Percentiles rank a stretch among this genome's conserved stretches.
These are phyloP conservation scores for Tolypocladium ovalisporum DNA, from an alignment of 2,329 filamentous ascomycete genomes.

Conservation along the genomic window DNA sequence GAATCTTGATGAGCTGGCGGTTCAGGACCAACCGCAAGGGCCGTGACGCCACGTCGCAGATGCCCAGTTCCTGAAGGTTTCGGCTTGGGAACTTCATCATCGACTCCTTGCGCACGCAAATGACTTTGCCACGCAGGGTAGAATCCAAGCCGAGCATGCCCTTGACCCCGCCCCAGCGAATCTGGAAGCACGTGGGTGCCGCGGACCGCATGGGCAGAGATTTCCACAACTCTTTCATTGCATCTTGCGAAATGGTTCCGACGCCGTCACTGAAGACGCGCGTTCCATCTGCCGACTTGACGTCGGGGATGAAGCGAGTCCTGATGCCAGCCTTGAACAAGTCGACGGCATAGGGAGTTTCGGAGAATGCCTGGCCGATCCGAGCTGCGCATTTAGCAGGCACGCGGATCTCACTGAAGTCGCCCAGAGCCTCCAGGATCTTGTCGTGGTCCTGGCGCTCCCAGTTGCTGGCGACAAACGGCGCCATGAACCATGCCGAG, in stretches of 20 bases:
- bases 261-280: slow-evolving; percentile 71
- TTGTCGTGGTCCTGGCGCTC: slow-evolving; percentile 22
- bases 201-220: slow-evolving; percentile 34
- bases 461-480: slow-evolving; percentile 27
- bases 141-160: slow-evolving; percentile 67
- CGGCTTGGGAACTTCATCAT: slow-evolving; percentile 69
- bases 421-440: slow-evolving; percentile 38
- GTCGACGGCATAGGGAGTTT: slow-evolving; percentile 55
- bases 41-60: slow-evolving; percentile 58
- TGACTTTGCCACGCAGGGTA: slow-evolving; percentile 40
- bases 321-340: slow-evolving; percentile 27
- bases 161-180: slow-evolving; percentile 64
- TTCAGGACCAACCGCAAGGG: slow-evolving; percentile 65
- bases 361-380: slow-evolving; percentile 61
- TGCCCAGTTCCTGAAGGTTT: slow-evolving; percentile 48
- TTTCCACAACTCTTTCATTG: slow-evolving; percentile 50
- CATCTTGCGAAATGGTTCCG: slow-evolving; percentile 55
- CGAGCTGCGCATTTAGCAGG: slow-evolving; percentile 47
- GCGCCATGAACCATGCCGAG: slow-evolving; percentile 52
- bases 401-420: slow-evolving; percentile 38
- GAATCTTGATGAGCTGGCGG: slow-evolving; percentile 71
- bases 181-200: slow-evolving; percentile 59
- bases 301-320: slow-evolving; percentile 31
- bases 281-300: slow-evolving; percentile 34
- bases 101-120: slow-evolving; percentile 54